These are phyloP conservation scores for Phylloporus arenicola DNA, from an alignment of 768 basidiomycete species.

Conservation along the genomic window DNA sequence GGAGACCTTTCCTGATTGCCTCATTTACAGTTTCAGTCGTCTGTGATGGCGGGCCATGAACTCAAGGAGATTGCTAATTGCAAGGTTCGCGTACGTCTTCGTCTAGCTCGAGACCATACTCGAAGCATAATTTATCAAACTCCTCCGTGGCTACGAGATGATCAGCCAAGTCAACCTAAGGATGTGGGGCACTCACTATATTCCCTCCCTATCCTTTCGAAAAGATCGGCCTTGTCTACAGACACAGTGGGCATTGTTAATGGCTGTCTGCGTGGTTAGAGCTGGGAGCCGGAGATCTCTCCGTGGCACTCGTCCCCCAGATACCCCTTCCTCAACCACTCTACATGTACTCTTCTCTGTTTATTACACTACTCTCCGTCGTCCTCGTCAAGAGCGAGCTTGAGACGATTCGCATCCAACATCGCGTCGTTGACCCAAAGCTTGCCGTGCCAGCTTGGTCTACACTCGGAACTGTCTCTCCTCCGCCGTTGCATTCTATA, in stretches of 20 bases:
- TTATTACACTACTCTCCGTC: conserved; percentile 12
- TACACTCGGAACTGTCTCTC: conserved; percentile 21
- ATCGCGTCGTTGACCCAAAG: conserved; percentile 32
- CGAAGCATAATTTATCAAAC: conserved; percentile 93
- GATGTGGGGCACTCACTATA: conserved; percentile 54
- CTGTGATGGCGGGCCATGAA: conserved; percentile 36
- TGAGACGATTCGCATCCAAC: conserved; percentile 16
- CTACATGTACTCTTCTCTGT: conserved; percentile 6
- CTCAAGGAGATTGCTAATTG: not conserved
- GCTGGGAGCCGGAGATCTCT: too few species aligned
- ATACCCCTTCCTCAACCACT: conserved; percentile 11
- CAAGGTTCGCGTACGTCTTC: conserved; percentile 71
- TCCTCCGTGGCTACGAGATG: conserved; percentile 73
- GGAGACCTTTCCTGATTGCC: conserved; percentile 75
- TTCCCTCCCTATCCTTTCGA: conserved; percentile 72
- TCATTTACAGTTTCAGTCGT: conserved; percentile 86
- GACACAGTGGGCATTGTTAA: conserved; percentile 84
- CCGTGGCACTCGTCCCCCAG: conserved; percentile 16
- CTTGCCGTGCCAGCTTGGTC: conserved; percentile 22
- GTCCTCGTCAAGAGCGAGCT: conserved; percentile 6
- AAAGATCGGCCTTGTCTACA: conserved; percentile 94
- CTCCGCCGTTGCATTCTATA: conserved; percentile 28
- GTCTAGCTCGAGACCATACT: conserved; percentile 95
- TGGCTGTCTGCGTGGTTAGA: not conserved
- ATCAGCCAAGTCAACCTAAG: conserved; percentile 8